Percentiles rank a stretch among this genome's conserved stretches.
phyloP scores from a whole-genome alignment of 2,329 filamentous ascomycete genomes.

The Penicillium capsulatum region DNA sequence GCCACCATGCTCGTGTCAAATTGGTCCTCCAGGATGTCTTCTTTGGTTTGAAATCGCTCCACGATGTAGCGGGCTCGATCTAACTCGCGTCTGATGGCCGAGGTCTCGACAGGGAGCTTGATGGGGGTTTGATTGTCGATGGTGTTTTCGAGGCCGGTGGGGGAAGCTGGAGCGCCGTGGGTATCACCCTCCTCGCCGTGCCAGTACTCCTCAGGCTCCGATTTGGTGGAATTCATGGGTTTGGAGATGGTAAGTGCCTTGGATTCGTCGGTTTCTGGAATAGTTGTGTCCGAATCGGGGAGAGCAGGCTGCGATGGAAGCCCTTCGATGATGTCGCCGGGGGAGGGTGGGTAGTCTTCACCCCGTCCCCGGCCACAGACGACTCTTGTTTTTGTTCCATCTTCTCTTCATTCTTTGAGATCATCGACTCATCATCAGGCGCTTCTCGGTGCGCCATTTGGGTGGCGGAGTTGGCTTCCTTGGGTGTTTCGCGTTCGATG shows the following conservation, averaged over 20 bases:
- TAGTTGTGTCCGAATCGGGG: constrained; percentile 18
- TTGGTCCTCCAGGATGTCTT: constrained; percentile 81
- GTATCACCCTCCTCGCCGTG: constrained; percentile 67
- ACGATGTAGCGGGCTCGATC: constrained; percentile 64
- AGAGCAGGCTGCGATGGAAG: background rate
- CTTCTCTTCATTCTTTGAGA: constrained; percentile 10
- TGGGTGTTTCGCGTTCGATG: constrained; percentile 31
- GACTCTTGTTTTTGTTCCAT: constrained; percentile 1
- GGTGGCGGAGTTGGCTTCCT: constrained; percentile 23
- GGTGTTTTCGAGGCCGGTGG: constrained; percentile 64
- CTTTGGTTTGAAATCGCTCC: constrained; percentile 59
- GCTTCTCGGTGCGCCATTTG: constrained; percentile 1
- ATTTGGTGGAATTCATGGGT: constrained; percentile 11
- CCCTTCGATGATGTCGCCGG: background rate
- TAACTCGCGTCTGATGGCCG: constrained; percentile 66
- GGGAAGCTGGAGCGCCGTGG: constrained; percentile 72
- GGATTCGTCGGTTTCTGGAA: constrained; percentile 14
- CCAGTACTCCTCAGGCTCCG: constrained; percentile 61
- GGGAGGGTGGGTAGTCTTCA: background rate
- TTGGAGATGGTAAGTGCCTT: constrained; percentile 6
- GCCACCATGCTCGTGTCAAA: constrained; percentile 98
- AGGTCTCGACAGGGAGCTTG: constrained; percentile 59
- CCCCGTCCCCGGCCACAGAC: constrained; percentile 5
- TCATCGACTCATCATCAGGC: too few relatives aligned
- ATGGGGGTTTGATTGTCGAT: constrained; percentile 61